These are phyloP conservation scores for Colletotrichum tabaci DNA, from an alignment of 2,329 filamentous ascomycete species.

Conservation along the genomic window DNA sequence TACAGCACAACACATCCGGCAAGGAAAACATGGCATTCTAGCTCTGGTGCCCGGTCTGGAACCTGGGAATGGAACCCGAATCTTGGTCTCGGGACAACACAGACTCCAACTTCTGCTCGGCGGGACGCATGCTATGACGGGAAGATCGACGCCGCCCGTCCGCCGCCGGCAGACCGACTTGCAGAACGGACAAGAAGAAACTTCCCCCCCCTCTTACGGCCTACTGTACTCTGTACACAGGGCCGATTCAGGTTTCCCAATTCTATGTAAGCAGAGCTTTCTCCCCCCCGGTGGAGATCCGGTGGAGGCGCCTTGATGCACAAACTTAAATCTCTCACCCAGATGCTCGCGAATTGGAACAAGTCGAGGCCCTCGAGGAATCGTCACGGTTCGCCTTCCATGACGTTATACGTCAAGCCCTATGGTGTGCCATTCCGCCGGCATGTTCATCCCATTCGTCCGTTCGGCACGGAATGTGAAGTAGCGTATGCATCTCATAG, in stretches of 20 bases:
- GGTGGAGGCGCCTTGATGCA: constrained; percentile 36
- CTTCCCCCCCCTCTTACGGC: background rate
- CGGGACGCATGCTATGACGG: constrained; percentile 13
- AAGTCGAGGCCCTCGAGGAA: constrained; percentile 8
- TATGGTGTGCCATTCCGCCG: background rate
- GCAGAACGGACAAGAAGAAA: background rate
- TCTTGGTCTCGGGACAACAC: constrained; percentile 1
- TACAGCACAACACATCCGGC: no score
- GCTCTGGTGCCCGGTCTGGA: constrained; percentile 13
- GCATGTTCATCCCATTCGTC: background rate
- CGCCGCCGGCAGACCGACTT: constrained; percentile 8
- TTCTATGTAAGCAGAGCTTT: background rate
- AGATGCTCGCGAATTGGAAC: constrained; percentile 8
- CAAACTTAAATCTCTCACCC: constrained; percentile 40
- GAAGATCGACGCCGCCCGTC: constrained; percentile 18
- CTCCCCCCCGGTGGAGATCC: constrained; percentile 30
- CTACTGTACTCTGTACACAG: background rate
- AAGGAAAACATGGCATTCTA: background rate
- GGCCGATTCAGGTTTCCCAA: constrained; percentile 26
- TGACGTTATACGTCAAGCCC: constrained; percentile 34
- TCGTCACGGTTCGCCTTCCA: constrained; percentile 32
- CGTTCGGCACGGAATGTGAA: constrained; percentile 12
- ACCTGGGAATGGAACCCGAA: constrained; percentile 22
- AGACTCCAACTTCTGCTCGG: constrained; percentile 13
- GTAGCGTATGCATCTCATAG: constrained; percentile 30